A percentile compares a stretch with the other conserved stretches of the same genome.
Evolutionary conservation across 257 asterid genomes (phyloP).

Genomic region (Jasminum sambac): DNA sequence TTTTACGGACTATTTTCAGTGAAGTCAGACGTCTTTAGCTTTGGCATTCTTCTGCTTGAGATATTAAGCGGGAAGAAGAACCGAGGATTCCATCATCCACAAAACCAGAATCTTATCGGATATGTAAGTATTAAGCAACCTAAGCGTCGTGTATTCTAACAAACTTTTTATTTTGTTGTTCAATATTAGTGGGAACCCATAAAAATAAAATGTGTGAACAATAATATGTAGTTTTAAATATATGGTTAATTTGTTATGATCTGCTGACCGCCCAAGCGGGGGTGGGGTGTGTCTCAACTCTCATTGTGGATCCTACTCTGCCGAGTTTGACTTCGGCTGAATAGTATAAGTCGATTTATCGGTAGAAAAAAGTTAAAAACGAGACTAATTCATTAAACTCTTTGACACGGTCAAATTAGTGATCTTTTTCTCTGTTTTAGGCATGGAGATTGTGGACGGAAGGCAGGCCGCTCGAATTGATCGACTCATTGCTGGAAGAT

Average conservation of each 20-base stretch:
- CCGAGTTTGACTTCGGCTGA: no score
- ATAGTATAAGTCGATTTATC: no score
- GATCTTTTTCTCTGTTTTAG: conserved; percentile 16
- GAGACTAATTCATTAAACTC: not conserved
- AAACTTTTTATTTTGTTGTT: no score
- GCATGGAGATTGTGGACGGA: conserved; percentile 45
- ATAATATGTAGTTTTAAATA: no score
- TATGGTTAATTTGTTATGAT: no score
- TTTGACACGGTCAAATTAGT: not conserved
- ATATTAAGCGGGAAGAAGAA: conserved; percentile 36
- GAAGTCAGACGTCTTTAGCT: conserved; percentile 40
- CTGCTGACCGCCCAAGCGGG: no score
- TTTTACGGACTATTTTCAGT: conserved; percentile 31
- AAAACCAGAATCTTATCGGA: conserved; percentile 34
- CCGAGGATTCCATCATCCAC: conserved; percentile 18
- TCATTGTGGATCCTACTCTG: no score
- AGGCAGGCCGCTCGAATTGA: conserved; percentile 34
- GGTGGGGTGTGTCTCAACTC: no score
- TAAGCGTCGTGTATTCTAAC: no score
- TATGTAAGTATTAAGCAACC: conserved; percentile 28
- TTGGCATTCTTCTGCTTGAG: conserved; percentile 39
- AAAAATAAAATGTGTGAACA: no score
- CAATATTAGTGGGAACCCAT: no score
- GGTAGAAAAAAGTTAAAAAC: no score
- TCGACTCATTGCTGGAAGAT: conserved; percentile 24